Evolutionary conservation across 495 filamentous ascomycete genomes (phyloP), one percentile per base, ranked within the genome.

Genomic region (Xanthoparmelia taractica): DNA sequence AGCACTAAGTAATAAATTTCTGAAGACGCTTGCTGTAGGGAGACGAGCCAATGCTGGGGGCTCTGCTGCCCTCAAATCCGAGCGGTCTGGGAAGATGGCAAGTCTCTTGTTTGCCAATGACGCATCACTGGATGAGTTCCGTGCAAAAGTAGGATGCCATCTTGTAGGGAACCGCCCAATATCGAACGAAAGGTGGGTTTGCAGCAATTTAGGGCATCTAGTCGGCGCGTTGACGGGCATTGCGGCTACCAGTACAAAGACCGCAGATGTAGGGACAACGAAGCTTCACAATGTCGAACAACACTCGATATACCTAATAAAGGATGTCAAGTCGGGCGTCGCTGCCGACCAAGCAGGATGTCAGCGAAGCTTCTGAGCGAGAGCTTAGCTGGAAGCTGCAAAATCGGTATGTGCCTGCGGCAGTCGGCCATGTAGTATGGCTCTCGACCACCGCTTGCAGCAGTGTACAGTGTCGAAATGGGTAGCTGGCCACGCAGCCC

Each of bases 1-100:
- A 68, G 75, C 78, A 15, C 76, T 86, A 6, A 64, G 54, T 11
- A 59, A 33, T 27, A 64, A n/a, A 64, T 56, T 60, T 36, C 62
- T 40, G 34, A 64, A 40, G 20, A 64, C 37, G 27, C 62, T 64
- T 23, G 62, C 36, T 34, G 62, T 64, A 4, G 60, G 60, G 23
- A 63, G 48, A 37, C 60, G 60, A 29, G 60, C 47, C 37, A 63
- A 38, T 20, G 60, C 60, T n/a, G n/a, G 47, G 36, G 37, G 47
- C 25, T 63, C 33, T 55, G 47, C 37, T 55, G 60, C 48, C 25
- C 25, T 36, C 27, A 10, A 56, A 13, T 63, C n/a, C 29, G 47
- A 48, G 8, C 43, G 43, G 4, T 45, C 4, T n/a, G 43, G 43
- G 43, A n/a, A 23, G 43, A 45, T 20, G 8, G 43, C 43, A 23